Conservation (phyloP, 306 rosid species). For the Canavalia gladiata region DNA sequence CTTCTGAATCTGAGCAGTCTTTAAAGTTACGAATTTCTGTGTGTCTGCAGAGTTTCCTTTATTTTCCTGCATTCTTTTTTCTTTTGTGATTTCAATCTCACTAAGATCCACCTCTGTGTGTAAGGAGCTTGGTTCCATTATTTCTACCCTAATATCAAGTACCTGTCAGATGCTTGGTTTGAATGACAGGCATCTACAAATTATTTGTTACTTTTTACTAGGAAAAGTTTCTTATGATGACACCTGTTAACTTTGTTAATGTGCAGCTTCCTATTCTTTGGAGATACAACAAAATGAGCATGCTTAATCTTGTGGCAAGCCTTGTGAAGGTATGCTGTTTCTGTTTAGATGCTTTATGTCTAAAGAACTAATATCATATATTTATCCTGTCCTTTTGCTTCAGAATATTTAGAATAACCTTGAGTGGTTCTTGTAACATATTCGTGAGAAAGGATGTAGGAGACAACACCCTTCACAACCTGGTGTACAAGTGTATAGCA, state of each 20-base stretch:
- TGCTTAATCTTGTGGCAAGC: conserved; percentile 90
- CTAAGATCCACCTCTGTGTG: neutral
- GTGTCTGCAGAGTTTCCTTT: neutral
- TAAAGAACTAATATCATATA: conserved; percentile 24
- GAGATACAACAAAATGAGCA: conserved; percentile 91
- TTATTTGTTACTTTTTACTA: neutral
- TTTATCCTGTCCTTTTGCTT: conserved; percentile 35
- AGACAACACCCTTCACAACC: neutral
- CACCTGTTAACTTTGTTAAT: conserved; percentile 46
- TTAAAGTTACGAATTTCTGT: conserved; percentile 5
- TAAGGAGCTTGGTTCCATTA: neutral
- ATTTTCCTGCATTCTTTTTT: neutral
- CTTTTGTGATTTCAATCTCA: conserved; percentile 17
- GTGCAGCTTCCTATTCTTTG: conserved; percentile 86
- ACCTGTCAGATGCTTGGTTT: conserved; percentile 21
- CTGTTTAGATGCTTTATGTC: conserved; percentile 35
- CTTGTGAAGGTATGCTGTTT: conserved; percentile 72
- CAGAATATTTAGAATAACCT: conserved; percentile 1
- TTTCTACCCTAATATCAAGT: neutral
- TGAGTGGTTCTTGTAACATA: neutral
- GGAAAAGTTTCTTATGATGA: conserved; percentile 31
- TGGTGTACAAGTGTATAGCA: neutral
- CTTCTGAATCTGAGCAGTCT: conserved; percentile 27
- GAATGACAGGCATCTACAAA: conserved; percentile 30
- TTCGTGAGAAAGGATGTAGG: neutral